phyloP scores from a whole-genome alignment of 2,329 filamentous ascomycete genomes.

The Sporothrix brunneoviolacea region DNA sequence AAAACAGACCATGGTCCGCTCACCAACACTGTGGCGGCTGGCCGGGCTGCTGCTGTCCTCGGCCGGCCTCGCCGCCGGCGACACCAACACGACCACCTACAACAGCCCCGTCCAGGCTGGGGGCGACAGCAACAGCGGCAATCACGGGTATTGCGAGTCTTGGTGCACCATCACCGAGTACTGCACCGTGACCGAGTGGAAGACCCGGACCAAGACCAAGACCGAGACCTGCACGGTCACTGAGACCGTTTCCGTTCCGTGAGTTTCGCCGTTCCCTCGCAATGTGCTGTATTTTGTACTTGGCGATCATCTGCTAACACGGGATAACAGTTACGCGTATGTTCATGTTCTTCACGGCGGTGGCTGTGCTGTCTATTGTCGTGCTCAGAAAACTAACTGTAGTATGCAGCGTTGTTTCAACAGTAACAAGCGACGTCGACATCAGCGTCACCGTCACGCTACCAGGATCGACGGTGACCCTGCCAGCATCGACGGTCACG shows the following conservation, averaged over 20 bases:
- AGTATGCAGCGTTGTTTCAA: too few relatives aligned
- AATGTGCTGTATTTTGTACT: too few relatives aligned
- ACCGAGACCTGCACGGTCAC: slow-evolving; percentile 7
- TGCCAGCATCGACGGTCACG: slow-evolving; percentile 12
- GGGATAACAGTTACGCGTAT: too few relatives aligned
- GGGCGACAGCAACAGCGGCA: neutral
- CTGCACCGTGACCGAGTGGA: slow-evolving; percentile 10
- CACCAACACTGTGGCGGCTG: slow-evolving; percentile 8
- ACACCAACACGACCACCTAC: neutral
- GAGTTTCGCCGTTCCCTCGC: too few relatives aligned
- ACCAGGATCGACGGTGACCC: neutral
- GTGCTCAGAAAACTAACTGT: too few relatives aligned
- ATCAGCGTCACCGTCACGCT: neutral
- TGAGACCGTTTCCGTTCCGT: neutral
- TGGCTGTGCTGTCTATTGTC: too few relatives aligned
- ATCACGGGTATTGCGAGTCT: too few relatives aligned
- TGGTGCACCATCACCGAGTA: slow-evolving; percentile 4
- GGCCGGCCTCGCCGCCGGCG: neutral
- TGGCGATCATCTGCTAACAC: too few relatives aligned
- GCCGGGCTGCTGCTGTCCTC: slow-evolving; percentile 3
- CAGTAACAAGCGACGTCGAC: too few relatives aligned
- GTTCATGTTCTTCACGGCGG: too few relatives aligned
- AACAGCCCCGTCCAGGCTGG: slow-evolving; percentile 1
- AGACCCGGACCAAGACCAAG: neutral
- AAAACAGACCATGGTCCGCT: neutral